These are phyloP conservation scores for Saccharomycopsis selenospora DNA, from an alignment of 805 yeast species.

Conservation along the genomic window DNA sequence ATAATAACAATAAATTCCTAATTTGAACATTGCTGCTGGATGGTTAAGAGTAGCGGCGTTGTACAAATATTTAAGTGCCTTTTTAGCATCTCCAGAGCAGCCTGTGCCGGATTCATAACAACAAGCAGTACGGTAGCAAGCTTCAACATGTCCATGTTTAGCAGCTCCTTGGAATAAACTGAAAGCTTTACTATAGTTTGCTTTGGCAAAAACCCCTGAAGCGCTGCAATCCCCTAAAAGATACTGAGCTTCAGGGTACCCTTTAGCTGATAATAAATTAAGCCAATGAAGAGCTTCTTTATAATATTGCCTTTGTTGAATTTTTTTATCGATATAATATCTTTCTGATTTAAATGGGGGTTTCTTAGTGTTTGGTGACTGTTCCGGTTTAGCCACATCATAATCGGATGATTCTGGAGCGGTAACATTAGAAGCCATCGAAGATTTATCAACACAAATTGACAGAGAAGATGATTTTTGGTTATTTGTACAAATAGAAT, in stretches of 20 bases:
- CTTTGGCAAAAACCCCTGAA: conserved; percentile 75
- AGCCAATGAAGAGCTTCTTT: conserved; percentile 72
- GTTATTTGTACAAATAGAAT: not conserved
- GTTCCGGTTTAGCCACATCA: not conserved
- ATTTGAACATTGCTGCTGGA: conserved; percentile 92
- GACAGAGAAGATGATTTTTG: not conserved
- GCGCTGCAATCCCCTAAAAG: conserved; percentile 80
- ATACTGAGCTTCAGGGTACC: conserved; percentile 85
- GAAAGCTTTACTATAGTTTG: conserved; percentile 71
- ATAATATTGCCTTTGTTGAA: conserved; percentile 39
- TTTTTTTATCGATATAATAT: not conserved
- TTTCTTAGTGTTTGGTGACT: not conserved
- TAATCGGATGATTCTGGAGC: not conserved
- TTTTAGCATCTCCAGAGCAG: conserved; percentile 76
- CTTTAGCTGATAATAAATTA: conserved; percentile 66
- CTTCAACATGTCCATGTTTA: conserved; percentile 84
- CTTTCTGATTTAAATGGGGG: conserved; percentile 2
- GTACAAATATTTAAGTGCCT: conserved; percentile 72
- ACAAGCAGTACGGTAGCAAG: conserved; percentile 83
- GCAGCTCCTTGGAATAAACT: conserved; percentile 79
- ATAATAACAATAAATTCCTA: conserved; percentile 80
- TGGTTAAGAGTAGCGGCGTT: conserved; percentile 87
- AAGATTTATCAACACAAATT: not conserved
- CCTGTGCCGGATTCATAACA: conserved; percentile 95
- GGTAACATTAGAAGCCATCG: not conserved